Conservation (phyloP, 2,329 filamentous ascomycete species). For the Aspergillus sp. region DNA sequence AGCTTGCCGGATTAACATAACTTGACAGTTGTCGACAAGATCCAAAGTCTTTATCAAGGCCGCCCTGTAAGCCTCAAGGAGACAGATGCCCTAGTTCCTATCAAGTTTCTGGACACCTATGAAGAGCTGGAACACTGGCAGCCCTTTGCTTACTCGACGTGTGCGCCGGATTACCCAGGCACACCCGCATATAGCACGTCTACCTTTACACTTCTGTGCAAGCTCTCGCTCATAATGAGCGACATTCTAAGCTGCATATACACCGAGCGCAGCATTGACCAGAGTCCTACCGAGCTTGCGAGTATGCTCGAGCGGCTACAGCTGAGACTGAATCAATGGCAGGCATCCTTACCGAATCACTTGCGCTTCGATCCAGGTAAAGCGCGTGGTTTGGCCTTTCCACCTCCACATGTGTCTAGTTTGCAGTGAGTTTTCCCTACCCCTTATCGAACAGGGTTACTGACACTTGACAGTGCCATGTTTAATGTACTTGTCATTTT, state of each 20-base stretch:
- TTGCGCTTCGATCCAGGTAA: neutral
- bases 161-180: neutral
- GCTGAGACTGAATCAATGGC: neutral
- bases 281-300: neutral
- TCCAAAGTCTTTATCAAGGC: constrained; percentile 10
- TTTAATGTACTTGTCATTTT: too few species aligned
- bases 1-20: too few species aligned
- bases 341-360: neutral
- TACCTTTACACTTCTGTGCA: neutral
- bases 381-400: too few species aligned
- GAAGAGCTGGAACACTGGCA: constrained; percentile 12
- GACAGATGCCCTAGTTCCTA: neutral
- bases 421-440: too few species aligned
- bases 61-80: neutral
- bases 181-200: neutral
- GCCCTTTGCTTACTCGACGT: neutral
- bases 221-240: constrained; percentile 5
- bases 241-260: constrained; percentile 3
- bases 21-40: constrained; percentile 46
- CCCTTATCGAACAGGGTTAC: too few species aligned
- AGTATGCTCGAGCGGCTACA: neutral
- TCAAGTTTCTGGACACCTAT: neutral
- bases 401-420: too few species aligned
- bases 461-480: too few species aligned
- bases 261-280: neutral